Evolutionary conservation across 2,329 filamentous ascomycete genomes (phyloP).

Genomic region (Paraphaeosphaeria sporulosa): DNA sequence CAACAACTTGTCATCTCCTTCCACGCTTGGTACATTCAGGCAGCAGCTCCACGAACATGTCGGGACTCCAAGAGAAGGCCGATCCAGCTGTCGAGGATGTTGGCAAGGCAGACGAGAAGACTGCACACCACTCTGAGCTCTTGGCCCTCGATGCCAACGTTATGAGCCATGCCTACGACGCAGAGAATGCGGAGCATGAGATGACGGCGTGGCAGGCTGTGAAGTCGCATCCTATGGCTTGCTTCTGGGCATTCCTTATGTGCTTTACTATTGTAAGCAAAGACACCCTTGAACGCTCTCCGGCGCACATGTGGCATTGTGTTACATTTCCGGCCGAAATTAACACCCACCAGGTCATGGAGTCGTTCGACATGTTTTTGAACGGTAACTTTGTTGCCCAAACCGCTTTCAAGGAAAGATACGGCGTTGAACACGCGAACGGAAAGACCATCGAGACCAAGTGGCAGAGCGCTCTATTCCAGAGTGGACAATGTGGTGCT

Average conservation of each 20-base stretch:
- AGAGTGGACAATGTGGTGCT: constrained; percentile 64
- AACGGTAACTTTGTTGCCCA: constrained; percentile 32
- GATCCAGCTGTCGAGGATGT: neutral
- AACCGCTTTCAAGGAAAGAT: constrained; percentile 54
- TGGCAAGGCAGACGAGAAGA: constrained; percentile 14
- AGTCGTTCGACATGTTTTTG: constrained; percentile 10
- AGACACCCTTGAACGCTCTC: neutral
- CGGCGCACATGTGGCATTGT: neutral
- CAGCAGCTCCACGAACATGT: neutral
- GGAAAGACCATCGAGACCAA: constrained; percentile 55
- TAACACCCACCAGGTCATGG: constrained; percentile 4
- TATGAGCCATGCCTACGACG: constrained; percentile 55
- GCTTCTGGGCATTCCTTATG: constrained; percentile 63
- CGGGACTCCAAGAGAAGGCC: constrained; percentile 4
- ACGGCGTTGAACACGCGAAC: constrained; percentile 51
- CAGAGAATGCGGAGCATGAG: constrained; percentile 61
- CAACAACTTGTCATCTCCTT: neutral
- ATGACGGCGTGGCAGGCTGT: constrained; percentile 60
- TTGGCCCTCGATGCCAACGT: constrained; percentile 31
- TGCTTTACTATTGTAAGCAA: constrained; percentile 60
- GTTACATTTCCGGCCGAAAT: neutral
- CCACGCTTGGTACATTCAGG: neutral
- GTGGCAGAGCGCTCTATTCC: constrained; percentile 67
- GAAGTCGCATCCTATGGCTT: constrained; percentile 60
- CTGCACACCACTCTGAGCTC: constrained; percentile 25